Percentiles rank a stretch among this genome's conserved stretches.
phyloP scores from a whole-genome alignment of 768 basidiomycete species.

The Suillus paluster region DNA sequence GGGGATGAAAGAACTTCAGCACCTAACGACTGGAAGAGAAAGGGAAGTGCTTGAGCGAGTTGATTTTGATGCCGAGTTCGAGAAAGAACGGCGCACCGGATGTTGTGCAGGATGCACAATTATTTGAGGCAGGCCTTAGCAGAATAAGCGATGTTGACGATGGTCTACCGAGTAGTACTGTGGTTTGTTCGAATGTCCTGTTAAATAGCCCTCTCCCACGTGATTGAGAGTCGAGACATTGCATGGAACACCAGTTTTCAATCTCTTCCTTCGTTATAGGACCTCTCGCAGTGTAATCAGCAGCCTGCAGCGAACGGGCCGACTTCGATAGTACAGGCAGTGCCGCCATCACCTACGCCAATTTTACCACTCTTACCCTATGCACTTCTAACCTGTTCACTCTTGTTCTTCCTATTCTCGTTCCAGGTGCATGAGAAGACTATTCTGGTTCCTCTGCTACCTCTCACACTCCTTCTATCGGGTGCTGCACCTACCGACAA shows the following conservation, averaged over 20 bases:
- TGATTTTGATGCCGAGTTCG: background rate
- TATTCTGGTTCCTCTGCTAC: constrained; percentile 92
- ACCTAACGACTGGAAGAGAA: background rate
- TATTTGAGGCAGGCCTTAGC: background rate
- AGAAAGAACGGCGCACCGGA: background rate
- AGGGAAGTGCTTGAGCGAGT: background rate
- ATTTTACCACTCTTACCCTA: constrained; percentile 76
- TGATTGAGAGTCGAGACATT: background rate
- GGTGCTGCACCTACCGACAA: too few relatives aligned
- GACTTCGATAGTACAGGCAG: background rate
- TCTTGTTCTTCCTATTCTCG: constrained; percentile 95
- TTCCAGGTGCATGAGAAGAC: too few relatives aligned
- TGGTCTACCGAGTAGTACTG: background rate
- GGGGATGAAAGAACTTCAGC: background rate
- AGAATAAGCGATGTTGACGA: background rate
- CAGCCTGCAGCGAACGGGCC: background rate
- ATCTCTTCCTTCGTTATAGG: too few relatives aligned
- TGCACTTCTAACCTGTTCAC: constrained; percentile 75
- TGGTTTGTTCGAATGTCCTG: background rate
- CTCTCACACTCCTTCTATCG: constrained; percentile 77
- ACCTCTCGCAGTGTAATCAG: too few relatives aligned
- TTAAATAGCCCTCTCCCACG: background rate
- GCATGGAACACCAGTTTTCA: constrained; percentile 22
- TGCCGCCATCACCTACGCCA: constrained; percentile 45
- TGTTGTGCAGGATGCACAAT: constrained; percentile 1